A percentile compares a stretch with the other conserved stretches of the same genome.
These are phyloP conservation scores for Hansfordia pulvinata DNA, from an alignment of 2,329 filamentous ascomycete genomes.

Conservation along the genomic window DNA sequence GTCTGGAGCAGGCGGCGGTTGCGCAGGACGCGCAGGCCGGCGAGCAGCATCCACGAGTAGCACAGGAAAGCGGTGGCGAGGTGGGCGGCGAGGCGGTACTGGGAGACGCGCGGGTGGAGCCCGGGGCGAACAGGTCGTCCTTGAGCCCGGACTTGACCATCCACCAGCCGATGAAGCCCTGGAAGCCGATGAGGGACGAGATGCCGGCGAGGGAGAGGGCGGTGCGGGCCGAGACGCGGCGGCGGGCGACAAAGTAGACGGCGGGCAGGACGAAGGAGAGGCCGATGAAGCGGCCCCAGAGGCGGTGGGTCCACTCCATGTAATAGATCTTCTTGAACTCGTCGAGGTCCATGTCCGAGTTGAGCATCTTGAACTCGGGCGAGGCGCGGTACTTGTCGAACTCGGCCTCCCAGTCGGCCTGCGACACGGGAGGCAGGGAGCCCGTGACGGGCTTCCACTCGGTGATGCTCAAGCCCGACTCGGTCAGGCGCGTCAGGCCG, in stretches of 20 bases:
- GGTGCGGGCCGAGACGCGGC: conserved; percentile 67
- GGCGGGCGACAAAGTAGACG: conserved; percentile 72
- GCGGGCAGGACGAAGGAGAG: conserved; percentile 81
- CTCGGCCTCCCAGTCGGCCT: conserved; percentile 78
- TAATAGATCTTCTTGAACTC: conserved; percentile 99
- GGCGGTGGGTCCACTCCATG: conserved; percentile 95
- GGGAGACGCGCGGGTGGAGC: conserved; percentile 82
- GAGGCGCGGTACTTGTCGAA: conserved; percentile 87
- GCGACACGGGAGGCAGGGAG: conserved; percentile 67
- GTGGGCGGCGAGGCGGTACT: conserved; percentile 86
- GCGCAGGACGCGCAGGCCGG: conserved; percentile 73
- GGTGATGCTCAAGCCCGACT: conserved; percentile 94
- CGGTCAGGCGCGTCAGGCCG: conserved; percentile 82
- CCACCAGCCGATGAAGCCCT: conserved; percentile 96
- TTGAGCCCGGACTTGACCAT: conserved; percentile 97
- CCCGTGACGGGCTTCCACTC: conserved; percentile 98
- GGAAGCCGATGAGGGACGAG: conserved; percentile 79
- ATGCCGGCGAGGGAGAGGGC: conserved; percentile 69
- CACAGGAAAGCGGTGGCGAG: conserved; percentile 82
- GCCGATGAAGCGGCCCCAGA: conserved; percentile 89
- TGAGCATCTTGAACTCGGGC: conserved; percentile 84
- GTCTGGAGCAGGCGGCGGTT: conserved; percentile 50
- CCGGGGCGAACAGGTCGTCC: conserved; percentile 87
- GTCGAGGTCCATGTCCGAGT: conserved; percentile 79
- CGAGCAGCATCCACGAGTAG: conserved; percentile 89